These are phyloP conservation scores for Tricholoma hemisulphureum DNA, from an alignment of 768 basidiomycete genomes.

Conservation along the genomic window DNA sequence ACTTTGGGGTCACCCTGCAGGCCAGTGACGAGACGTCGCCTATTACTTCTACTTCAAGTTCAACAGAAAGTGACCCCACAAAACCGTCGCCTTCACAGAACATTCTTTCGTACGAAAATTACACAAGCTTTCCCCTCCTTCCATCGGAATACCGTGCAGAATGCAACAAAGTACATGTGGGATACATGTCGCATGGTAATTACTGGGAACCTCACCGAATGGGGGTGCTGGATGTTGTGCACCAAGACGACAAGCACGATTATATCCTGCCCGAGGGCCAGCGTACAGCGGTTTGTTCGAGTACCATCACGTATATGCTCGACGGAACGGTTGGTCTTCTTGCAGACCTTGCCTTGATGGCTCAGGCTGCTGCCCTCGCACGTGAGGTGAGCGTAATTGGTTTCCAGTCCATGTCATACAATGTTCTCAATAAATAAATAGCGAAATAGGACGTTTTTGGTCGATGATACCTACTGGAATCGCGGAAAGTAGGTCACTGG, in stretches of 20 bases:
- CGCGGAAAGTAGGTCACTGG: conserved; percentile 55
- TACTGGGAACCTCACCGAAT: conserved; percentile 49
- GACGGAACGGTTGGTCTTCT: conserved; percentile 65
- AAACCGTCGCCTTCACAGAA: conserved; percentile 7
- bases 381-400: conserved; percentile 48
- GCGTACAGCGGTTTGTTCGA: conserved; percentile 42
- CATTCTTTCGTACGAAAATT: conserved; percentile 52
- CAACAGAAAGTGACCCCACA: conserved; percentile 12
- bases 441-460: conserved; percentile 64
- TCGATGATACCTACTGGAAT: conserved; percentile 73
- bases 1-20: conserved; percentile 35
- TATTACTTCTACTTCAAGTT: conserved; percentile 10
- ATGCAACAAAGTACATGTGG: conserved; percentile 49
- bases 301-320: conserved; percentile 70
- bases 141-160: conserved; percentile 55
- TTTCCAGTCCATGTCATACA: not conserved
- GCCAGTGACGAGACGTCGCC: conserved; percentile 11
- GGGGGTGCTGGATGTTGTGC: conserved; percentile 36
- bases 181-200: conserved; percentile 45
- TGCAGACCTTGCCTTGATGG: conserved; percentile 64
- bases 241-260: conserved; percentile 26
- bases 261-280: conserved; percentile 19
- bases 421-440: conserved; percentile 20
- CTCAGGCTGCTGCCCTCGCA: conserved; percentile 65
- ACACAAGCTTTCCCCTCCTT: conserved; percentile 57